A percentile compares a stretch with the other conserved stretches of the same genome.
Evolutionary conservation across 2,329 filamentous ascomycete species (phyloP).

Genomic region (Grosmannia penicillata): DNA sequence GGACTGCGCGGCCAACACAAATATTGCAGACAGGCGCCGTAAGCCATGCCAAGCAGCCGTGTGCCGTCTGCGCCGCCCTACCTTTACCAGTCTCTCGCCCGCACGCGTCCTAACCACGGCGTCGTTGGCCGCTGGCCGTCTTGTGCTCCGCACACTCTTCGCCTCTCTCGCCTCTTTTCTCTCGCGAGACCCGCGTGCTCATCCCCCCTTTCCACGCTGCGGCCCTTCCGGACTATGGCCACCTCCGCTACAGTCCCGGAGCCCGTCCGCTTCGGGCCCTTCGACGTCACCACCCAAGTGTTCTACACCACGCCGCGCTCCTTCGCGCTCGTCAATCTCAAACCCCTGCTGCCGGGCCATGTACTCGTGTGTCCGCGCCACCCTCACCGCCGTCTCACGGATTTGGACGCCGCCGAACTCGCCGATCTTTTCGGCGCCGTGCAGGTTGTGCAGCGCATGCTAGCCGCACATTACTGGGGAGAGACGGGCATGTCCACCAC

Average conservation of each 20-base stretch:
- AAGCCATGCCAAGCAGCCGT: no score
- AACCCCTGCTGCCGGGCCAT: conserved; percentile 85
- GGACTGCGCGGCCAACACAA: no score
- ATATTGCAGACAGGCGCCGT: no score
- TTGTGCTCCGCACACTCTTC: neutral
- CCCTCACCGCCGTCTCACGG: conserved; percentile 55
- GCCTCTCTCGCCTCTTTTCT: no score
- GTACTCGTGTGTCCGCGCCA: conserved; percentile 72
- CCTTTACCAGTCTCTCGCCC: no score
- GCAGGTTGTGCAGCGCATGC: conserved; percentile 64
- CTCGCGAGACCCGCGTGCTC: no score
- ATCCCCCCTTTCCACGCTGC: no score
- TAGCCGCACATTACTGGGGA: conserved; percentile 46
- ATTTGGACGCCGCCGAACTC: conserved; percentile 58
- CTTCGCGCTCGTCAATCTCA: conserved; percentile 89
- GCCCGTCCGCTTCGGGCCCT: conserved; percentile 57
- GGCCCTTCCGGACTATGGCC: neutral
- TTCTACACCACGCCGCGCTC: conserved; percentile 69
- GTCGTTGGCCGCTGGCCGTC: no score
- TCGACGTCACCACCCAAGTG: conserved; percentile 70
- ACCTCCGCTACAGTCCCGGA: neutral
- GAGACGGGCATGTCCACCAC: no score
- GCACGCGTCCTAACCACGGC: no score
- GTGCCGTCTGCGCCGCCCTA: no score
- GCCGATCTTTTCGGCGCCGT: conserved; percentile 77